These are phyloP conservation scores for Fragosphaeria purpurea DNA, from an alignment of 2,329 filamentous ascomycete species.

Conservation along the genomic window DNA sequence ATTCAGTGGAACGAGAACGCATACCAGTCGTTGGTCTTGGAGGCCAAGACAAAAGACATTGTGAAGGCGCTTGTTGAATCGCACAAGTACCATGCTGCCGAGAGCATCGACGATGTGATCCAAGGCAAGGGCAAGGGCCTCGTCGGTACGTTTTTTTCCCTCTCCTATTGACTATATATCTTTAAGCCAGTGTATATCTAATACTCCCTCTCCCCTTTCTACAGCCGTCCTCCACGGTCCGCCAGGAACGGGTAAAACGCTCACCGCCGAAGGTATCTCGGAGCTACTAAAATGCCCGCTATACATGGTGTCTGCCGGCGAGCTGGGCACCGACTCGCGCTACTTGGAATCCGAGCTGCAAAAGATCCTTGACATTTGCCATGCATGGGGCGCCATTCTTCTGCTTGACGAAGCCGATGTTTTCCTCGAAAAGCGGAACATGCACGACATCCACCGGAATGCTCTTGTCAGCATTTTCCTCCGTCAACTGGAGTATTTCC, in stretches of 20 bases:
- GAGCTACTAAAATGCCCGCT: conserved; percentile 37
- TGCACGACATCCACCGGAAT: conserved; percentile 36
- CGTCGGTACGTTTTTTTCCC: conserved; percentile 38
- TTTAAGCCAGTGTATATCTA: too few relatives aligned
- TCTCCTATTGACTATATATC: too few relatives aligned
- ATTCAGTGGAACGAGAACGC: conserved; percentile 79
- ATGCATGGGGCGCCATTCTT: conserved; percentile 40
- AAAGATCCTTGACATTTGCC: conserved; percentile 35
- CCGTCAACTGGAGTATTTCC: conserved; percentile 80
- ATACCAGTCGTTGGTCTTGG: conserved; percentile 71
- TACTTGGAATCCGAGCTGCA: conserved; percentile 37
- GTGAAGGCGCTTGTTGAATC: conserved; percentile 76
- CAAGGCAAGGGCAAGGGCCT: conserved; percentile 80
- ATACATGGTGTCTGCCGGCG: conserved; percentile 43
- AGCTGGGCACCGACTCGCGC: conserved; percentile 34
- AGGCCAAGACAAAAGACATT: conserved; percentile 49
- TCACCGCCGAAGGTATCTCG: conserved; percentile 30
- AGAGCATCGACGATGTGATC: conserved; percentile 75
- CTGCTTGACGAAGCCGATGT: conserved; percentile 45
- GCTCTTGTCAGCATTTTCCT: conserved; percentile 65
- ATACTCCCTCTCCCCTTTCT: conserved; percentile 5
- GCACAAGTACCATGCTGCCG: conserved; percentile 70
- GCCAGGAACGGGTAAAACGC: conserved; percentile 37
- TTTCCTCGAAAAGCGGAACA: conserved; percentile 37
- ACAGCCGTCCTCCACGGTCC: conserved; percentile 66